These are phyloP conservation scores for Euphorbia tirucalli DNA, from an alignment of 345 rosid species.

Conservation along the genomic window DNA sequence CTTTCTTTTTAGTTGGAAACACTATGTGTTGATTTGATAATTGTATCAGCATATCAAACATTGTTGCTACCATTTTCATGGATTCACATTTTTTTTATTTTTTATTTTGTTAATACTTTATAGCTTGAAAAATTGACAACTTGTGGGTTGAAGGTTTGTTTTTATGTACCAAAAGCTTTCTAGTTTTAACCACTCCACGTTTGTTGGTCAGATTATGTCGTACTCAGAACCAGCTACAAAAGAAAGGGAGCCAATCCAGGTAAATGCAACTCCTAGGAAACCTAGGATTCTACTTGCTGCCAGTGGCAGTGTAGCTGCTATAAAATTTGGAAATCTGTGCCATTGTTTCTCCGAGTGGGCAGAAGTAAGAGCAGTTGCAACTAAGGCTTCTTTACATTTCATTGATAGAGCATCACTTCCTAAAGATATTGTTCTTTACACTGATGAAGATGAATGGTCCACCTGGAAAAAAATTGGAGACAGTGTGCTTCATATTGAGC, in stretches of 20 bases:
- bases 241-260: constrained; percentile 9
- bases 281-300: constrained; percentile 79
- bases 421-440: constrained; percentile 60
- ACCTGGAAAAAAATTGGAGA: constrained; percentile 88
- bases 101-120: not conserved
- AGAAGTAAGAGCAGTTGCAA: constrained; percentile 79
- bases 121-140: not conserved
- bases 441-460: constrained; percentile 91
- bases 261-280: constrained; percentile 32
- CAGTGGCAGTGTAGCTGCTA: constrained; percentile 89
- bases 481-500: constrained; percentile 85
- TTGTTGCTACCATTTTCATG: not conserved
- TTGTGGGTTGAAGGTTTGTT: not conserved
- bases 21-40: too few relatives aligned
- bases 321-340: constrained; percentile 83
- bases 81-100: not conserved
- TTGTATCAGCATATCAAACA: not conserved
- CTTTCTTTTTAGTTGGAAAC: too few relatives aligned
- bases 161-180: not conserved
- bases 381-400: constrained; percentile 76
- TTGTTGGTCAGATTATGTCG: constrained; percentile 7
- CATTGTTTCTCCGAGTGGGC: constrained; percentile 88
- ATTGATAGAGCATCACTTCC: constrained; percentile 69
- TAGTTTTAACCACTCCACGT: not conserved
- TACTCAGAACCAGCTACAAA: constrained; percentile 4